Percentiles rank a stretch among this genome's conserved stretches.
Evolutionary conservation across 2,329 filamentous ascomycete species (phyloP).

Genomic region (Botrytis aclada): DNA sequence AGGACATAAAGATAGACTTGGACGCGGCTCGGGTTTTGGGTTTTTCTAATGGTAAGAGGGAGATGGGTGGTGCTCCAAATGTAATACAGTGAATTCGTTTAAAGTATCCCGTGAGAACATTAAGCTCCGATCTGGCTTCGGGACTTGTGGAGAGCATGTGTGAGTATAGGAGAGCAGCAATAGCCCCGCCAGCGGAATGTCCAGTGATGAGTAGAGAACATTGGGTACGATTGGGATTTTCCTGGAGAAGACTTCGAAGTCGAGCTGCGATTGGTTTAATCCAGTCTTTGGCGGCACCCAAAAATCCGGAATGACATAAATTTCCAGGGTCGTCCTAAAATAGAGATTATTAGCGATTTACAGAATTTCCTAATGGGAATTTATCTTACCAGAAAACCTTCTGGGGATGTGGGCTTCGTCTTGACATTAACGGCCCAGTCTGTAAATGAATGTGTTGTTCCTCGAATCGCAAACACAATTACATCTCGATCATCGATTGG

Average conservation of each 20-base stretch:
- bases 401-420: constrained; percentile 61
- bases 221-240: constrained; percentile 63
- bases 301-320: constrained; percentile 76
- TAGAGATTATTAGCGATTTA: not conserved
- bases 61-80: constrained; percentile 79
- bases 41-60: constrained; percentile 64
- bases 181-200: constrained; percentile 81
- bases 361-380: not conserved
- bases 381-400: constrained; percentile 58
- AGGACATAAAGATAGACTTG: constrained; percentile 73
- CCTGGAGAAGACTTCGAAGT: constrained; percentile 65
- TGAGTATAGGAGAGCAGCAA: constrained; percentile 73
- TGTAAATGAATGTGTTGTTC: constrained; percentile 68
- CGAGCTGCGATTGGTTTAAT: constrained; percentile 67
- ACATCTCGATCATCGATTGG: constrained; percentile 74
- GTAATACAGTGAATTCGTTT: constrained; percentile 79
- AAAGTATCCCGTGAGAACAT: constrained; percentile 65
- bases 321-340: constrained; percentile 67
- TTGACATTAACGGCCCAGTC: constrained; percentile 86
- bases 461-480: constrained; percentile 80
- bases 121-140: constrained; percentile 64
- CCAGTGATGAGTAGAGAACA: constrained; percentile 80
- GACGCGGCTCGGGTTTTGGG: constrained; percentile 48
- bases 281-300: constrained; percentile 74
- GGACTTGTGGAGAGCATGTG: constrained; percentile 69